Base-by-base conservation (phyloP, 2,329 filamentous ascomycete genomes). In the Hypoxylon sp. region DNA sequence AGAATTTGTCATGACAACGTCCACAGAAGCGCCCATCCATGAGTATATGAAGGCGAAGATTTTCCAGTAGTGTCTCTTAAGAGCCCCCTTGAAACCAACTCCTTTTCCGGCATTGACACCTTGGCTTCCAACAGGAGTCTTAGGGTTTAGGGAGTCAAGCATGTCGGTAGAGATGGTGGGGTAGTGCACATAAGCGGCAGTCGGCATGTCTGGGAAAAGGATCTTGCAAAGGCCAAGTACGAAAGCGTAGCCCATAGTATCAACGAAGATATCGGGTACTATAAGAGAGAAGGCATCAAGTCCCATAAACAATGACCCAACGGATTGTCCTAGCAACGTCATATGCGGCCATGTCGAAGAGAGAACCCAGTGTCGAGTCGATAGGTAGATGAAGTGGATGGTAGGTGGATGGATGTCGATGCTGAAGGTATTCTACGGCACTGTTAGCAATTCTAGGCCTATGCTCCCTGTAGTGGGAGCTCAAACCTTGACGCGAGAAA, bases 221-320 rank as follows among this genome's bases (percentile, higher is more conserved):
- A 92, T 86, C 77, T 94, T 96, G 79, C 86, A 92, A 2, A 98
- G 84, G 7, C 93, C 93, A 10, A 97, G 87, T 0, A 92, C 88
- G 77, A 98, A 99, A 25, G 95, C 94, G 76, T 98, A 99, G 68
- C 96, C 96, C 94, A 99, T 98, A 1, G 96, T 99, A 77, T 99
- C 96, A 74, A 99, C 86, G 78, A 98, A 97, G 57, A 98, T 87
- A 78, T 99, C 96, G 0, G 96, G 96, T 0, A 95, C 92, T 2
- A 98, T 85, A 2, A 98, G 87, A n/a, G 89, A 91, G 78, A 99
- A 96, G 10, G 95, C 95, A 76, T 99, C 95, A 85, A 93, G 96
- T 25, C 92, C 94, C 59, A 99, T 85, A 28, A 97, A 78, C 49
- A 99, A 77, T 5, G 94, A 98, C 45, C 96, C 96, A 2, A 98